A percentile compares a stretch with the other conserved stretches of the same genome.
Conservation (phyloP, 352 stramenopile species). For the Pythium plurisporium region DNA sequence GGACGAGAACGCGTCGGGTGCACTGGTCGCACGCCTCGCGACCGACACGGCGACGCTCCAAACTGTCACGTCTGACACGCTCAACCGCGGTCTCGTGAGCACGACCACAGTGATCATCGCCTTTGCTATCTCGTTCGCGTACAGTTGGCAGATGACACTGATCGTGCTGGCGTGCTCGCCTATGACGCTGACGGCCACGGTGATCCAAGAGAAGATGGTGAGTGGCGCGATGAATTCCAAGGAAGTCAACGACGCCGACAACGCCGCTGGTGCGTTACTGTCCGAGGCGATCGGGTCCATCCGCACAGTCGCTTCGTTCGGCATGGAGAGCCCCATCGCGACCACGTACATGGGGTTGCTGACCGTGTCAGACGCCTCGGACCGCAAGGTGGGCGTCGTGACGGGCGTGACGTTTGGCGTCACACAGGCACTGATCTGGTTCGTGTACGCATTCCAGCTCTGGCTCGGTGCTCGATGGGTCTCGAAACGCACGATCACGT, state of each 20-base stretch:
- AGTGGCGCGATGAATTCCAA: constrained; percentile 19
- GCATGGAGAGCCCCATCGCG: constrained; percentile 26
- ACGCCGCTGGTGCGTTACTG: constrained; percentile 23
- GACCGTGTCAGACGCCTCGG: constrained; percentile 15
- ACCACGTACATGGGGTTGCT: constrained; percentile 20
- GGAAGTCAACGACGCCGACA: constrained; percentile 25
- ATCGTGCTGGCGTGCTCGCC: constrained; percentile 27
- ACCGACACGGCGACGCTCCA: constrained; percentile 58
- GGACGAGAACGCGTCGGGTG: constrained; percentile 48
- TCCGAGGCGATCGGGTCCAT: constrained; percentile 30
- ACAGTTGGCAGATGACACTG: constrained; percentile 43
- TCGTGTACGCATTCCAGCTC: constrained; percentile 56
- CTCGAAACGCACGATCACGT: constrained; percentile 25
- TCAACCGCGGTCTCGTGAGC: constrained; percentile 33
- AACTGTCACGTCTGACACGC: constrained; percentile 30
- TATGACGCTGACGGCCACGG: constrained; percentile 1
- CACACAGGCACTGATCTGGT: constrained; percentile 49
- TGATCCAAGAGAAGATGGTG: constrained; percentile 22
- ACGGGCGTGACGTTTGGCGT: constrained; percentile 50
- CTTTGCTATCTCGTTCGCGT: constrained; percentile 30
- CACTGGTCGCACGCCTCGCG: constrained; percentile 44
- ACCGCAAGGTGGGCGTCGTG: constrained; percentile 32
- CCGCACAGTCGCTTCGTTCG: constrained; percentile 37
- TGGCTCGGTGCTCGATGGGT: constrained; percentile 49
- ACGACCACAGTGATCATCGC: constrained; percentile 24